Base-by-base conservation (phyloP, 352 stramenopile genomes). In the Pythium coloratum region DNA sequence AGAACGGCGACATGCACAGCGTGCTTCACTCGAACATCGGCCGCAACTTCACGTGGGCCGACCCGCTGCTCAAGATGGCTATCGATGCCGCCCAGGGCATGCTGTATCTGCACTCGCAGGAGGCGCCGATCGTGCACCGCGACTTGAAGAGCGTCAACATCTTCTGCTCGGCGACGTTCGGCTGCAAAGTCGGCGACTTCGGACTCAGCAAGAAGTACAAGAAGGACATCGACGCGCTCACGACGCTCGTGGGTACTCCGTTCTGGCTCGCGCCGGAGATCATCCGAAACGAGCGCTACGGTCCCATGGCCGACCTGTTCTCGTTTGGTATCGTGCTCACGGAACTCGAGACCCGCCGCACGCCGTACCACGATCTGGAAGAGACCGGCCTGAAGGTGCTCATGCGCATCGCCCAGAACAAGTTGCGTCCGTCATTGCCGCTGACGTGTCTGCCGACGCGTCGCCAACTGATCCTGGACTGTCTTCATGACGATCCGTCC, bases 81-180 rank as follows among this genome's bases (percentile, higher is more conserved):
- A 75, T 96, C 24, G 88, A 94, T 62, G 85, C 81, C 4, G 86
- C 90, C 4, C 87, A 94, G 38, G 88, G 88, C 16, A 95, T 96
- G 88, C 76, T 96, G 7, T 96, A 96, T 60, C 58, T 96, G 33
- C 88, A 96, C 69, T 92, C 88, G 7, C 86, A 93, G 55, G 86
- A 96, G 59, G 78, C 76, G 10, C 85, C 87, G 10, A 84, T 96
- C 42, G 86, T 96, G 24, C 88, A 96, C 50, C 86, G 88, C 24
- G 88, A 96, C 66, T 68, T 96, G 36, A 96, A 96, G 75, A 94
- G 85, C 58, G 88, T 96, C 57, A 96, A 96, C 61, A 86, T 96
- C 42, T 76, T 96, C 12, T 96, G 88, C 62, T 96, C 88, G 18
- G 85, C 83, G 28, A 96, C 88, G 14, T 96, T 88, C 60, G 88